Conservation (phyloP, 208 protist genomes). For the Wallacemonas sp. region DNA sequence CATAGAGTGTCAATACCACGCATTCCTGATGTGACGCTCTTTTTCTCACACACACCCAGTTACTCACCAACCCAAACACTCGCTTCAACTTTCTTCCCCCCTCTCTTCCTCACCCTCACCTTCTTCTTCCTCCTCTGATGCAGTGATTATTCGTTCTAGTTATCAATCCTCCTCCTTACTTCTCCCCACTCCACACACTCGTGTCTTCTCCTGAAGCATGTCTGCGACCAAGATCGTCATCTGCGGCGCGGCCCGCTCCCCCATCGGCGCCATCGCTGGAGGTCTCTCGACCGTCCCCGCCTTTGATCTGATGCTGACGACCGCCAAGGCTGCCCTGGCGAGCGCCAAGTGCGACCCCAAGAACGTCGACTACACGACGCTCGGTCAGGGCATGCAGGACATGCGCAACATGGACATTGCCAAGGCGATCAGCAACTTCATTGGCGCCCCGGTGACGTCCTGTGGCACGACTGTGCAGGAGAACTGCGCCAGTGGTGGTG, state of each 20-base stretch:
- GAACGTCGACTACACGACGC: conserved; percentile 55
- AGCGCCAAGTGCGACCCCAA: conserved; percentile 42
- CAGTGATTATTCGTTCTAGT: not conserved
- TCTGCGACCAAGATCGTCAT: conserved; percentile 42
- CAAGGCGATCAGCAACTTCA: conserved; percentile 36
- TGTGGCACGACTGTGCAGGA: conserved; percentile 59
- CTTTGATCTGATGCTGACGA: conserved; percentile 33
- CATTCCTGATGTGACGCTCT: too few relatives aligned
- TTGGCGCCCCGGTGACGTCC: conserved; percentile 48
- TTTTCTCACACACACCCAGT: too few relatives aligned
- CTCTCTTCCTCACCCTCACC: not conserved
- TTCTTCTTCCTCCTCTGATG: too few relatives aligned
- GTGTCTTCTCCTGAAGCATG: conserved; percentile 10
- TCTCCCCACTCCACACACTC: not conserved
- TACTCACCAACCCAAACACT: not conserved
- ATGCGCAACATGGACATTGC: conserved; percentile 59
- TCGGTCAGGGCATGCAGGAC: conserved; percentile 56
- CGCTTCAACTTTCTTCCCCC: not conserved
- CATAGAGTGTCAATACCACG: too few relatives aligned
- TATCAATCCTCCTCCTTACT: not conserved
- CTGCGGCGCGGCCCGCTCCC: conserved; percentile 45
- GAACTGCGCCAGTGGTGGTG: conserved; percentile 64
- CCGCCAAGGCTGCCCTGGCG: conserved; percentile 34
- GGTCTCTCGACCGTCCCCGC: conserved; percentile 34
- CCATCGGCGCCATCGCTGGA: conserved; percentile 50